Conservation (phyloP, 257 asterid species). For the Penstemon newberryi region DNA sequence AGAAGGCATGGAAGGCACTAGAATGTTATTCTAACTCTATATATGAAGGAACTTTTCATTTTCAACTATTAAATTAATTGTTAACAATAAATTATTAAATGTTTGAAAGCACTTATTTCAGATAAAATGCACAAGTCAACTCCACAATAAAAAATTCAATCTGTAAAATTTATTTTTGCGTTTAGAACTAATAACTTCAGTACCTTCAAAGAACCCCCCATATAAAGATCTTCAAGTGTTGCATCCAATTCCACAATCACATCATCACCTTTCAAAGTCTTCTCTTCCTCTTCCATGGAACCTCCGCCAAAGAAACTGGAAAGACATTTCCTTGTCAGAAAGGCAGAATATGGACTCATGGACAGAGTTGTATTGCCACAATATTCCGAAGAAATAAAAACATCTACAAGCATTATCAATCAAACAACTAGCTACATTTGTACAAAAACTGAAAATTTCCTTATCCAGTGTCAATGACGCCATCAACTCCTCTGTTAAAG, state of each 20-base stretch:
- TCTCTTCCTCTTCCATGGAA: constrained; percentile 90
- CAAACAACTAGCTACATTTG: too few species aligned
- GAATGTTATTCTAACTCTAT: background rate
- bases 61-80: background rate
- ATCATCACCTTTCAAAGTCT: constrained; percentile 84
- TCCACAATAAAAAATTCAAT: background rate
- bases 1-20: background rate
- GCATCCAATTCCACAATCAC: constrained; percentile 92
- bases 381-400: background rate
- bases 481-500: too few species aligned
- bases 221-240: constrained; percentile 85
- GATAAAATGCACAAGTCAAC: background rate
- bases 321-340: constrained; percentile 29
- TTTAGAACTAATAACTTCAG: background rate
- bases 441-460: too few species aligned
- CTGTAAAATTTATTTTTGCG: background rate
- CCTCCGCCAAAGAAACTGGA: constrained; percentile 93
- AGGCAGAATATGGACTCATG: constrained; percentile 14
- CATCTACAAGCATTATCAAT: background rate
- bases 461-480: too few species aligned
- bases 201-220: constrained; percentile 99
- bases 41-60: background rate
- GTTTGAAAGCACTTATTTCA: too few species aligned
- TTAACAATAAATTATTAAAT: background rate
- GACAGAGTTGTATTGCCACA: background rate